phyloP scores from a whole-genome alignment of 1,139 yeast genomes.

The Neolecta irregularis region DNA sequence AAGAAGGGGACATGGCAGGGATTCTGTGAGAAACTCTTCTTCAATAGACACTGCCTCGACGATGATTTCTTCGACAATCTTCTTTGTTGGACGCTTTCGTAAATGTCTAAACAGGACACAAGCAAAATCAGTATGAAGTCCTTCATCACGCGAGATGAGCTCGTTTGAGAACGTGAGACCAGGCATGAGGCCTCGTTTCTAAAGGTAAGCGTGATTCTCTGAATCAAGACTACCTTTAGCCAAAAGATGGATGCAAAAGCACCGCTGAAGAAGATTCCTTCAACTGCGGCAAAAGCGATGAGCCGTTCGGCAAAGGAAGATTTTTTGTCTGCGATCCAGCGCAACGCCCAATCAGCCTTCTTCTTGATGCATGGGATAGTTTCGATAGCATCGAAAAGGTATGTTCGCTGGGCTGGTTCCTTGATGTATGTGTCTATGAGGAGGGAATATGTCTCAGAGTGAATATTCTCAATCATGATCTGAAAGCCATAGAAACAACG shows the following conservation, averaged over 20 bases:
- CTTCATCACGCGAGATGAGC: slow-evolving; percentile 95
- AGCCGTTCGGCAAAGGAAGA: slow-evolving; percentile 89
- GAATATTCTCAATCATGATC: slow-evolving; percentile 99
- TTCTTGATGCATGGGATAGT: slow-evolving; percentile 85
- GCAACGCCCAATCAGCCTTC: slow-evolving; percentile 96
- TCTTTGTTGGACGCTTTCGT: slow-evolving; percentile 68
- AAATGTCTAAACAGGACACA: slow-evolving; percentile 87
- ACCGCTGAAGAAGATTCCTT: slow-evolving; percentile 95
- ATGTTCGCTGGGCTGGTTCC: slow-evolving; percentile 83
- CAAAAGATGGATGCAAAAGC: slow-evolving; percentile 96
- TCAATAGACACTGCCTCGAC: slow-evolving; percentile 93
- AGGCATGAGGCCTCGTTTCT: slow-evolving; percentile 96
- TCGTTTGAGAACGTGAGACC: slow-evolving; percentile 95
- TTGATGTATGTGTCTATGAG: slow-evolving; percentile 88
- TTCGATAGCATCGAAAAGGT: slow-evolving; percentile 83
- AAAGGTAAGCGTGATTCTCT: no score
- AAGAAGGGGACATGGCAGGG: slow-evolving; percentile 75
- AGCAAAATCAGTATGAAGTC: slow-evolving; percentile 95
- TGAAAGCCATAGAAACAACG: slow-evolving; percentile 98
- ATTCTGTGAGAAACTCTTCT: slow-evolving; percentile 85
- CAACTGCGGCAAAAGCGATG: slow-evolving; percentile 97
- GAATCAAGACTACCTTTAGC: no score
- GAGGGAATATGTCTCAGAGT: slow-evolving; percentile 89
- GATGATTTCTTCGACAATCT: slow-evolving; percentile 67
- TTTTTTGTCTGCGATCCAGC: slow-evolving; percentile 81